Evolutionary conservation across 2,329 filamentous ascomycete species (phyloP), one percentile per base, ranked within the genome.

Genomic region (Neonectria magnoliae): DNA sequence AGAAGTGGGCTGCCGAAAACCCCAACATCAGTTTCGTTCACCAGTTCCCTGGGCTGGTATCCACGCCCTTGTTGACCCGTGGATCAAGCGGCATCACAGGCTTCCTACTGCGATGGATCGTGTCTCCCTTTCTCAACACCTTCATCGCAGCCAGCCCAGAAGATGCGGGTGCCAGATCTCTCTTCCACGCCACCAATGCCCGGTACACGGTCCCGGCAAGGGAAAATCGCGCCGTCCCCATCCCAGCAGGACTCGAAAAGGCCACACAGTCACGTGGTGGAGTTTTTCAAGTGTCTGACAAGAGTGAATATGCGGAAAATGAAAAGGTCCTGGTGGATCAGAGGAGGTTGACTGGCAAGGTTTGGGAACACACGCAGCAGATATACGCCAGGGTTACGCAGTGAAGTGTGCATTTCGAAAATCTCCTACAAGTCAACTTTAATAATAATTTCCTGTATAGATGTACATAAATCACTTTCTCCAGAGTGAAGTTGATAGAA

Each of bases 1-100:
- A 86, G 66, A 78, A 82, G n/a, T 76, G 87, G 9, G 81, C 85
- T 0, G 71, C 73, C 5, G 71, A 79, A 16, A 78, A 85, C 57
- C 83, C 83, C 0, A 75, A 75, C 0, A 72, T 81, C 31, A 73
- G 73, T 18, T 79, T 81, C 47, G 75, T 81, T 4, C 79, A 80
- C 51, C 72, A 73, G 1, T 78, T 71, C 10, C 78, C 78, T 0
- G 78, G 77, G 1, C 47, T 75, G 0, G 76, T 79, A 1, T 44
- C 65, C 1, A 75, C 73, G 1, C 62, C 69, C 0, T 20, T 63
- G 0, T 56, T 75, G 2, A 68, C 67, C n/a, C 68, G 71, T 1
- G 73, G 68, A 2, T 63, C 51, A 9, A 72, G 69, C 3, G 73
- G 73, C 0, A 61, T 73, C 0, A 42, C 60, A 0, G 62, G 65